Conservation (phyloP, 805 yeast species). For the Ogataea wickerhamii region DNA sequence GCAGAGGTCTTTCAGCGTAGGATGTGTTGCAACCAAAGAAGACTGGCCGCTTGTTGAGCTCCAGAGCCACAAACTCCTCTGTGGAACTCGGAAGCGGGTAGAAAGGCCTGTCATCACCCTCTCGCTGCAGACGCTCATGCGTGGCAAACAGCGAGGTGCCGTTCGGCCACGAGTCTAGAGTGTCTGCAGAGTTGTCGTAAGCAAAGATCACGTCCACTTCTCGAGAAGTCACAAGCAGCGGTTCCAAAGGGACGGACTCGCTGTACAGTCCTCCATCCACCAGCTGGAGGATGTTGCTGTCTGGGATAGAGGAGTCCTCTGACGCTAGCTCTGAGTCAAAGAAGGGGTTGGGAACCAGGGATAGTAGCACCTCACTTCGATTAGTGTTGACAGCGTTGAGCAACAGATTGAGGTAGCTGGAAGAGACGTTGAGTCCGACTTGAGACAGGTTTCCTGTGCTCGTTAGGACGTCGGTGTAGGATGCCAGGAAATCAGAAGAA, state of each 20-base stretch:
- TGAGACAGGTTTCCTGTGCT: constrained; percentile 10
- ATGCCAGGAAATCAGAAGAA: constrained; percentile 62
- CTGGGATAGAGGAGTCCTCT: constrained; percentile 25
- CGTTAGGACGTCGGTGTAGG: constrained; percentile 9
- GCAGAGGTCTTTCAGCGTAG: constrained; percentile 54
- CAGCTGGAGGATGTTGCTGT: constrained; percentile 16
- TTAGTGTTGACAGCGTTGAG: constrained; percentile 41
- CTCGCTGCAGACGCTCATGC: constrained; percentile 43
- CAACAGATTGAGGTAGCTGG: constrained; percentile 12
- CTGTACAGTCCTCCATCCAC: constrained; percentile 34
- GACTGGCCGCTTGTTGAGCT: constrained; percentile 60
- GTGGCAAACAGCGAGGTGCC: constrained; percentile 55
- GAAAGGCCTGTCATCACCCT: constrained; percentile 54
- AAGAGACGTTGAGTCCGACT: constrained; percentile 19
- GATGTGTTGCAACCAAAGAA: constrained; percentile 79
- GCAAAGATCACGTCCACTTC: constrained; percentile 61
- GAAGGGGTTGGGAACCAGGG: constrained; percentile 45
- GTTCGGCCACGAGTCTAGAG: constrained; percentile 57
- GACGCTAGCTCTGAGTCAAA: constrained; percentile 29
- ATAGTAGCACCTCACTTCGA: constrained; percentile 40
- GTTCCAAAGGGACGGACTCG: constrained; percentile 62
- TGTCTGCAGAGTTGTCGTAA: constrained; percentile 61
- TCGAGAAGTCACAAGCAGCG: constrained; percentile 57
- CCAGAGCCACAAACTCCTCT: constrained; percentile 51
- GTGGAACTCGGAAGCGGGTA: constrained; percentile 66